These are phyloP conservation scores for Immersiporthe knoxdaviesiana DNA, from an alignment of 2,329 filamentous ascomycete genomes.

Conservation along the genomic window DNA sequence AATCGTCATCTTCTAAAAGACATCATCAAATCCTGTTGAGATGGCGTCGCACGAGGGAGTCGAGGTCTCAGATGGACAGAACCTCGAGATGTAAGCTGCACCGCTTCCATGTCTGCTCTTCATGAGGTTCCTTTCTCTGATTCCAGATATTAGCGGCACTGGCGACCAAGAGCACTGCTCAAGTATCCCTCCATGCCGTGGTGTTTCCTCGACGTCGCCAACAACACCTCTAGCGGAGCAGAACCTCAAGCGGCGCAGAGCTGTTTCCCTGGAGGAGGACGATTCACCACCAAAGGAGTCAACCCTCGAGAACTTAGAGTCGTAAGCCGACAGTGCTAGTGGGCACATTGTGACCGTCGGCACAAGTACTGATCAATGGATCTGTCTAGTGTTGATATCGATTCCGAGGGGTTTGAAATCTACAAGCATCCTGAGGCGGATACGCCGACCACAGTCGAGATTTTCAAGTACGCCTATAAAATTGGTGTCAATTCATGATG, in stretches of 20 bases:
- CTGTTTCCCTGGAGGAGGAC: background rate
- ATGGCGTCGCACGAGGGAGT: background rate
- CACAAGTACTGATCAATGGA: background rate
- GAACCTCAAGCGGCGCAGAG: constrained; percentile 12
- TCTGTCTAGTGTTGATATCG: background rate
- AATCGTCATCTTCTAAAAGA: background rate
- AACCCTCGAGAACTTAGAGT: background rate
- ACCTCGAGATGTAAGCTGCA: background rate
- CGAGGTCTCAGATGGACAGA: background rate
- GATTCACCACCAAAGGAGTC: background rate
- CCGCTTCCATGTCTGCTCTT: background rate
- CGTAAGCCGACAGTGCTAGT: background rate
- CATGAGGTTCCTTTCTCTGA: background rate
- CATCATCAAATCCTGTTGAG: background rate
- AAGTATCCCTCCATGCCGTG: background rate
- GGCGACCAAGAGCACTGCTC: background rate
- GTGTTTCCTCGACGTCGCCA: background rate
- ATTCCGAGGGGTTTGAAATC: background rate
- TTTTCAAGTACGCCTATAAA: constrained; percentile 12
- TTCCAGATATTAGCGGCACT: background rate
- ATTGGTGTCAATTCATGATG: background rate
- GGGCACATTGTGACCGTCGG: too few relatives aligned
- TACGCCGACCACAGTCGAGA: constrained; percentile 20
- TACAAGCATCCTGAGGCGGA: background rate
- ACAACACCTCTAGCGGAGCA: background rate